Percentiles rank a stretch among this genome's conserved stretches.
These are phyloP conservation scores for Malus sylvestris DNA, from an alignment of 306 rosid genomes.

Conservation along the genomic window DNA sequence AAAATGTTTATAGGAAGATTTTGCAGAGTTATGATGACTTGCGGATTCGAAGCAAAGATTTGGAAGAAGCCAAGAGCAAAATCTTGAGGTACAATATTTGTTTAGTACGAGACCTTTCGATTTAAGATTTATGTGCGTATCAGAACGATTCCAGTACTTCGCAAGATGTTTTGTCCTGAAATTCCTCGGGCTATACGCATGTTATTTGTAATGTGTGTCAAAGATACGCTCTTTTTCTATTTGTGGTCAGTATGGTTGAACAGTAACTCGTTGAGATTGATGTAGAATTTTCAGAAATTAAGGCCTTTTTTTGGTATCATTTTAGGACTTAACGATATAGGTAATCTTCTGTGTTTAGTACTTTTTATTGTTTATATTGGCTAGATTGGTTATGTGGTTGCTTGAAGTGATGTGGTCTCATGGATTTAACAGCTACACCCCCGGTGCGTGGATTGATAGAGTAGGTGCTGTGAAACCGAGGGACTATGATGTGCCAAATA, in stretches of 20 bases:
- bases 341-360: background rate
- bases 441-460: constrained; percentile 68
- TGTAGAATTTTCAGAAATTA: background rate
- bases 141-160: background rate
- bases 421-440: constrained; percentile 50
- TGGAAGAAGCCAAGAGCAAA: constrained; percentile 49
- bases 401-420: constrained; percentile 15
- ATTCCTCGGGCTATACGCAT: background rate
- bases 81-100: constrained; percentile 47
- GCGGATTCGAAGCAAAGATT: constrained; percentile 27
- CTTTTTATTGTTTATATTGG: background rate
- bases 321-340: background rate
- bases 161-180: background rate
- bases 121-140: background rate
- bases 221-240: background rate
- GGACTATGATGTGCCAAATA: constrained; percentile 70
- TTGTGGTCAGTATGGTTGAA: background rate
- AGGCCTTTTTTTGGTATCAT: background rate
- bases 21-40: constrained; percentile 36
- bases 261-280: background rate
- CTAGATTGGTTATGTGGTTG: constrained; percentile 5
- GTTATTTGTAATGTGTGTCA: background rate
- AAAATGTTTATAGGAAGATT: constrained; percentile 28
- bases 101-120: background rate
- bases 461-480: constrained; percentile 37